phyloP scores from a whole-genome alignment of 306 rosid genomes.

The Erythrophleum fordii region DNA sequence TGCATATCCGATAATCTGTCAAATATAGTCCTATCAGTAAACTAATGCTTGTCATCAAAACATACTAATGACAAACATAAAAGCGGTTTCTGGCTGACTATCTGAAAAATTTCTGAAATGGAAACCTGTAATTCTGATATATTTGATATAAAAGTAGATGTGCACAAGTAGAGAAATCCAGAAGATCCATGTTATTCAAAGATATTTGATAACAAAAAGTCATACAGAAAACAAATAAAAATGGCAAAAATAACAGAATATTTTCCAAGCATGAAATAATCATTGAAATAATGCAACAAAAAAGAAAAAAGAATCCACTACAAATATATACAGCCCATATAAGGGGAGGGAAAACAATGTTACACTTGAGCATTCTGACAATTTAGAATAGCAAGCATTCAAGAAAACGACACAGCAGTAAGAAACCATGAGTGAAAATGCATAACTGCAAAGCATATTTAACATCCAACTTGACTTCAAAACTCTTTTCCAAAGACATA shows the following conservation, averaged over 20 bases:
- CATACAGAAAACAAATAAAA: constrained; percentile 2
- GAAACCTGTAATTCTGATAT: neutral
- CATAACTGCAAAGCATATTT: neutral
- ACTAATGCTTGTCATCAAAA: neutral
- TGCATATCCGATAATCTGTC: neutral
- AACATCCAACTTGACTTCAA: neutral
- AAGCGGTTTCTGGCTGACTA: neutral
- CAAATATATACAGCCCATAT: neutral
- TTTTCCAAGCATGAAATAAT: neutral
- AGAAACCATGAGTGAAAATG: neutral
- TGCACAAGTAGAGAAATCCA: constrained; percentile 4
- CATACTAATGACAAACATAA: neutral
- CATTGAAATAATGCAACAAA: neutral
- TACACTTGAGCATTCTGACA: neutral
- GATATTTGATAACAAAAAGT: neutral
- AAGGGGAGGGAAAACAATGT: neutral
- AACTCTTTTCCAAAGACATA: constrained; percentile 12
- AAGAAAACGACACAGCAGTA: neutral
- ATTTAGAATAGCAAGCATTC: neutral
- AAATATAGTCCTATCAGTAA: neutral
- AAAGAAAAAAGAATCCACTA: neutral
- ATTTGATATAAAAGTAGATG: neutral
- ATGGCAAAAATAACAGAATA: neutral
- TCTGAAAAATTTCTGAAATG: neutral
- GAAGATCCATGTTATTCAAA: neutral